Conservation (phyloP, 345 rosid species). For the Gossypium australe region DNA sequence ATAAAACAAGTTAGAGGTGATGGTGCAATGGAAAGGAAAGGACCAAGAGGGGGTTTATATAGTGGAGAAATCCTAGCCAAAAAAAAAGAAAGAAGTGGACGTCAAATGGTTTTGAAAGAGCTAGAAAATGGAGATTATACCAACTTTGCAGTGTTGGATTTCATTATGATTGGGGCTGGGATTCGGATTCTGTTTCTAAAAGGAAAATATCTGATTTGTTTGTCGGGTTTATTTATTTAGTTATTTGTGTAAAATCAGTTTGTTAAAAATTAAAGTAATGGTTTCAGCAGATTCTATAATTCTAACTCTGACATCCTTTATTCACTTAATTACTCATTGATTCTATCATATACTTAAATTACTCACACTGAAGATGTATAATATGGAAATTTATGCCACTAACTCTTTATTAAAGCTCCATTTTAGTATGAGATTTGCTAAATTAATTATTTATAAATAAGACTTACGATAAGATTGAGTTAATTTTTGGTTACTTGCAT, state of each 20-base stretch:
- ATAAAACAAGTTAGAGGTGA: conserved; percentile 4
- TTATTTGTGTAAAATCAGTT: background rate
- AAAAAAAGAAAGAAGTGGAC: background rate
- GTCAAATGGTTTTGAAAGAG: background rate
- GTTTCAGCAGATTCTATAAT: background rate
- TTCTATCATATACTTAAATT: no score
- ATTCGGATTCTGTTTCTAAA: conserved; percentile 11
- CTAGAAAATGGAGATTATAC: conserved; percentile 2
- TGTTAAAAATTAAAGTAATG: background rate
- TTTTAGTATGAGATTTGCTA: no score
- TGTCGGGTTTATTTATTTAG: background rate
- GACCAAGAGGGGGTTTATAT: conserved; percentile 21
- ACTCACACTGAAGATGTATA: no score
- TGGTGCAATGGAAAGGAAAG: background rate
- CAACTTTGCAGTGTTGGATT: background rate
- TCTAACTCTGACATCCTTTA: no score
- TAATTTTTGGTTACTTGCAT: no score
- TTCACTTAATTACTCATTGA: no score
- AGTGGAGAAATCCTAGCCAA: conserved; percentile 2
- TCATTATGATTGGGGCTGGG: background rate
- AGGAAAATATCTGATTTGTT: background rate
- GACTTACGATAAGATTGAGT: no score
- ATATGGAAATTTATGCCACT: no score
- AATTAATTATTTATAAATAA: no score
- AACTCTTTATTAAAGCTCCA: no score